A percentile compares a stretch with the other conserved stretches of the same genome.
These are phyloP conservation scores for Aphanomyces invadans DNA, from an alignment of 352 stramenopile genomes.

Conservation along the genomic window DNA sequence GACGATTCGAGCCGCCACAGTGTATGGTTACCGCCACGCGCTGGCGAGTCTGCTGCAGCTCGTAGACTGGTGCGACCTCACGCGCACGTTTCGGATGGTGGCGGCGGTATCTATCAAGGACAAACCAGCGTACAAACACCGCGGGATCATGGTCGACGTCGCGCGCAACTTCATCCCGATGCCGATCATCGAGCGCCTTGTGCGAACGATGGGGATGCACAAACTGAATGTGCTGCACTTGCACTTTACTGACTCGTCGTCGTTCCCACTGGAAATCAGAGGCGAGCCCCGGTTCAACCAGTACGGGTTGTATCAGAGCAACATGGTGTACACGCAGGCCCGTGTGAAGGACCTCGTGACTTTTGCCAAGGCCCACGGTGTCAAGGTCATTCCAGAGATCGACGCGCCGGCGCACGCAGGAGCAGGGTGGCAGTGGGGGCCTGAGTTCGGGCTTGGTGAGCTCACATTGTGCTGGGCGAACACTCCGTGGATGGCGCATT, in stretches of 20 bases:
- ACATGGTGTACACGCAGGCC: slow-evolving; percentile 29
- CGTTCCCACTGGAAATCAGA: slow-evolving; percentile 19
- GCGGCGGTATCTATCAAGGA: neutral
- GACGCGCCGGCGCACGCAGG: slow-evolving; percentile 28
- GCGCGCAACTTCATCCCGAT: slow-evolving; percentile 19
- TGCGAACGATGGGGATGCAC: slow-evolving; percentile 4
- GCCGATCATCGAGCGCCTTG: slow-evolving; percentile 2
- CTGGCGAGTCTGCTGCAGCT: slow-evolving; percentile 5
- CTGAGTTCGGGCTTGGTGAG: slow-evolving; percentile 17
- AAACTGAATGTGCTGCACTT: slow-evolving; percentile 24
- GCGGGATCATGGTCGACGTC: slow-evolving; percentile 11
- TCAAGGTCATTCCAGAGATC: slow-evolving; percentile 30
- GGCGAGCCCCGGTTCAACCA: slow-evolving; percentile 22
- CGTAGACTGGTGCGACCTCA: slow-evolving; percentile 8
- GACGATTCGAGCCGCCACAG: slow-evolving; percentile 1
- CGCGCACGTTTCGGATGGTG: neutral
- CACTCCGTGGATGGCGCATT: slow-evolving; percentile 18
- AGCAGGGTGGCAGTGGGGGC: slow-evolving; percentile 25
- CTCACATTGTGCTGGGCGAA: slow-evolving; percentile 22
- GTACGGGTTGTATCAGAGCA: slow-evolving; percentile 24
- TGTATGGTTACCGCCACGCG: neutral
- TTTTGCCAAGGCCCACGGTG: slow-evolving; percentile 28
- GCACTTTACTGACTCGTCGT: slow-evolving; percentile 20
- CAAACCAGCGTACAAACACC: slow-evolving; percentile 17
- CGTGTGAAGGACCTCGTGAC: slow-evolving; percentile 27